A percentile compares a stretch with the other conserved stretches of the same genome.
Conservation (phyloP, 2,329 filamentous ascomycete species). For the Apiospora saccharicola region DNA sequence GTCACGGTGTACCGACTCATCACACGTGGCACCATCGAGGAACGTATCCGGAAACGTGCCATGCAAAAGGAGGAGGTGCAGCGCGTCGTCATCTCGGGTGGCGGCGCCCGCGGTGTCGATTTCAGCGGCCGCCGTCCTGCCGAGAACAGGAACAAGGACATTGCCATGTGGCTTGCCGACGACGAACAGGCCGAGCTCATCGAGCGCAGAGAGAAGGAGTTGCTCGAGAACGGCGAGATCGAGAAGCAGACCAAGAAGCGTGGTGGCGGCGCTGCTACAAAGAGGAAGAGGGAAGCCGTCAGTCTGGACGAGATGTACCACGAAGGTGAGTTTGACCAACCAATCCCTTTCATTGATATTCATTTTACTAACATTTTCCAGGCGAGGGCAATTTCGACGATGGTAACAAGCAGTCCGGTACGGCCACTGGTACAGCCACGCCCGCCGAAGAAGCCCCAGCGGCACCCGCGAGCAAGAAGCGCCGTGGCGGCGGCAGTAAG, state of each 20-base stretch:
- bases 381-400: conserved; percentile 98
- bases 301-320: conserved; percentile 98
- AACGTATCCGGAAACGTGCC: conserved; percentile 95
- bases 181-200: conserved; percentile 96
- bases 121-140: conserved; percentile 89
- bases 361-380: conserved; percentile 52
- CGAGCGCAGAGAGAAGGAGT: conserved; percentile 88
- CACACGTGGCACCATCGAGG: conserved; percentile 95
- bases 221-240: conserved; percentile 74
- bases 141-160: conserved; percentile 96
- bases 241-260: conserved; percentile 70
- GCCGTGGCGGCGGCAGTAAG: conserved; percentile 58
- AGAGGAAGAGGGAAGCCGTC: conserved; percentile 64
- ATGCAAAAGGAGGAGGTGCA: conserved; percentile 99
- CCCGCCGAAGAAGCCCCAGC: conserved; percentile 68
- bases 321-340: conserved; percentile 74
- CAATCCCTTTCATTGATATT: background rate
- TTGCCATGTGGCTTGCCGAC: conserved; percentile 98
- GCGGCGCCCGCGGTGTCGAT: conserved; percentile 86
- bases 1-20: conserved; percentile 98
- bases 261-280: conserved; percentile 49
- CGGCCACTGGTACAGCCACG: conserved; percentile 82
- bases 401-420: conserved; percentile 63
- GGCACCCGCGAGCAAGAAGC: conserved; percentile 62
- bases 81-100: conserved; percentile 93